These are phyloP conservation scores for Batkoa obscura DNA, from an alignment of 371 early-diverging fungal genomes.

Conservation along the genomic window DNA sequence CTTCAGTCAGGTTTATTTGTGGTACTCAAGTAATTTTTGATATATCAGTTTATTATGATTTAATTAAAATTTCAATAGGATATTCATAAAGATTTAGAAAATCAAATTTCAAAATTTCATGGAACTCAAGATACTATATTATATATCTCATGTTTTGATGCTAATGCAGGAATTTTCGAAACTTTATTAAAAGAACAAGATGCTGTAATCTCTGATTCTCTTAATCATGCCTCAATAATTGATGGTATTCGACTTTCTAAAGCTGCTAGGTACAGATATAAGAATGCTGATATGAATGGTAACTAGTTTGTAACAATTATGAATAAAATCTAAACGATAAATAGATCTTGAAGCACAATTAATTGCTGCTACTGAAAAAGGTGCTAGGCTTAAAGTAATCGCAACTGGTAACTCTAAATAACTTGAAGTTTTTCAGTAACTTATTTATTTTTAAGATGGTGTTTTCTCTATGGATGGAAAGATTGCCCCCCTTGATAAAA, in stretches of 20 bases:
- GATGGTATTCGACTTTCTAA: constrained; percentile 41
- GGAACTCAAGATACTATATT: constrained; percentile 33
- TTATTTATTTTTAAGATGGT: constrained; percentile 18
- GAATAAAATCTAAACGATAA: neutral
- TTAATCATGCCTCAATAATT: constrained; percentile 45
- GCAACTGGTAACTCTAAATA: constrained; percentile 14
- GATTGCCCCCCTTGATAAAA: constrained; percentile 30
- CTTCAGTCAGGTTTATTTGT: constrained; percentile 41
- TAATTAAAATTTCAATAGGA: constrained; percentile 8
- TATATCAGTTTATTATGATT: neutral
- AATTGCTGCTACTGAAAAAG: constrained; percentile 20
- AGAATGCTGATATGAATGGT: constrained; percentile 26
- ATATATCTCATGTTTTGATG: constrained; percentile 43
- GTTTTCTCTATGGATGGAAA: constrained; percentile 47
- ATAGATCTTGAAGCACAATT: constrained; percentile 27
- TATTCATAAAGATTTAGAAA: constrained; percentile 38
- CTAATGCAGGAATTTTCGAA: constrained; percentile 43
- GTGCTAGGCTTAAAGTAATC: constrained; percentile 28
- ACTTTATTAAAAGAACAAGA: constrained; percentile 31
- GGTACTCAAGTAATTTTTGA: constrained; percentile 23
- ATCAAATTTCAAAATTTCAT: constrained; percentile 27
- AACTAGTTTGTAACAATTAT: neutral
- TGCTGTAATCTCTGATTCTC: constrained; percentile 34
- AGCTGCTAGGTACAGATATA: constrained; percentile 33
- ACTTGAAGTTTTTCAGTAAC: neutral